Base-by-base conservation (phyloP, 2,329 filamentous ascomycete genomes). In the Stagonosporopsis chrysanthemi region DNA sequence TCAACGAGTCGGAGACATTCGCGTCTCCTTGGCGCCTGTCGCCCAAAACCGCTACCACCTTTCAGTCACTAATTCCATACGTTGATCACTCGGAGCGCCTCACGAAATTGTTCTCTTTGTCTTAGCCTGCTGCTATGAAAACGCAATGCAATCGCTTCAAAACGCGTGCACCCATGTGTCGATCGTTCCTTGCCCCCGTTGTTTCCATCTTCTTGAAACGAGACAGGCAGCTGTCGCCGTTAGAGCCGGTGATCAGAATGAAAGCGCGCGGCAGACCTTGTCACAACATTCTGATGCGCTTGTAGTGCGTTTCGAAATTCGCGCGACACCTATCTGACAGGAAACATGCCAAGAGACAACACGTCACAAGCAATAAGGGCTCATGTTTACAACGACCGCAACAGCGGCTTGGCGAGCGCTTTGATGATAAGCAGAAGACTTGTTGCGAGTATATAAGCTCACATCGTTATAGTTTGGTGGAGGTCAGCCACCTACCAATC, bases 281-380 rank as follows among this genome's bases (percentile, higher is more conserved):
- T 36, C 19, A 43, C 31, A 11, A 31, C n/a, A 42, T 35, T 36
- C 22, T 23, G 24, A 51, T 19, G 41, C 46, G 47, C 40, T 19
- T 52, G 42, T 56, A 56, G 53, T 24, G 42, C 28, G 47, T 56
- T 56, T 56, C 41, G 53, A 28, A 23, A 26, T 41, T 43, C 29
- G 44, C 51, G 43, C 19, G 39, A 38, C 44, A 48, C 23, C 19
- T 28, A 24, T 14, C 19, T 56, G 33, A 17, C 53, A 51, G 28
- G 31, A 52, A 31, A 47, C 29, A 38, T 47, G 47, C 54, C 52
- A 47, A 46, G 47, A 24, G 19, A n/a, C 23, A 47, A 47, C 23
- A 38, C 42, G 42, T 52, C 42, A 51, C 41, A 12, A 38, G 17
- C 8, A 53, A 52, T 41, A 35, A 33, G 35, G 19, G 11, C 42